A percentile compares a stretch with the other conserved stretches of the same genome.
phyloP scores from a whole-genome alignment of 495 filamentous ascomycete species.

The Jackrogersella multiformis region DNA sequence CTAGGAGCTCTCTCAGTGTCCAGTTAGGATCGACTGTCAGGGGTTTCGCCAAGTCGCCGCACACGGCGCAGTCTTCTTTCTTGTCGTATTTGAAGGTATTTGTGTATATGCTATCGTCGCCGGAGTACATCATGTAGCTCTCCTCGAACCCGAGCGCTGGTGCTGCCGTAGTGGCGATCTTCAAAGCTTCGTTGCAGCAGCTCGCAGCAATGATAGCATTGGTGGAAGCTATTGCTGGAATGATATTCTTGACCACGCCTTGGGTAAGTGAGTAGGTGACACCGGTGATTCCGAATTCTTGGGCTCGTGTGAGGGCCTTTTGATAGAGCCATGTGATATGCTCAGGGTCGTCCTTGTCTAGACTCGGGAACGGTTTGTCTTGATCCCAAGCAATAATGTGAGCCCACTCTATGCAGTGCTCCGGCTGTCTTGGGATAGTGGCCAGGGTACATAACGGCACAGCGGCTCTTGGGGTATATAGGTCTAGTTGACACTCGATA shows the following conservation, averaged over 20 bases:
- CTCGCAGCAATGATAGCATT: constrained; percentile 96
- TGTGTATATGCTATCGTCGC: constrained; percentile 93
- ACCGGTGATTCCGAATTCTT: constrained; percentile 89
- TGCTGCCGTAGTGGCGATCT: constrained; percentile 84
- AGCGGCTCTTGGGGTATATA: constrained; percentile 92
- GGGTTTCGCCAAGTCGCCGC: constrained; percentile 79
- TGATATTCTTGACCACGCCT: constrained; percentile 99
- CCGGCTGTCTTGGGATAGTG: constrained; percentile 94
- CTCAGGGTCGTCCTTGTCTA: constrained; percentile 96
- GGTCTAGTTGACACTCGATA: constrained; percentile 98
- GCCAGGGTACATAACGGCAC: constrained; percentile 97
- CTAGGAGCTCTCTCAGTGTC: constrained; percentile 87
- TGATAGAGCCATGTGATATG: constrained; percentile 98
- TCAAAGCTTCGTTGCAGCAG: constrained; percentile 96
- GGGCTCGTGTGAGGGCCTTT: constrained; percentile 78
- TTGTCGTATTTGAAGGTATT: constrained; percentile 94
- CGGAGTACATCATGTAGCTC: constrained; percentile 99
- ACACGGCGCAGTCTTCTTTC: constrained; percentile 94
- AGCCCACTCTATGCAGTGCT: constrained; percentile 99
- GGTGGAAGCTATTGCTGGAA: constrained; percentile 96
- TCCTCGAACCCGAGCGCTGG: constrained; percentile 73
- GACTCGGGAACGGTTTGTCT: constrained; percentile 67
- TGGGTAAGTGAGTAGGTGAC: constrained; percentile 98
- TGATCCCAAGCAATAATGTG: constrained; percentile 79
- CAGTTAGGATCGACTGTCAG: constrained; percentile 72